These are phyloP conservation scores for Apiotrichum sp. DNA, from an alignment of 1,284 basidiomycete genomes.

Conservation along the genomic window DNA sequence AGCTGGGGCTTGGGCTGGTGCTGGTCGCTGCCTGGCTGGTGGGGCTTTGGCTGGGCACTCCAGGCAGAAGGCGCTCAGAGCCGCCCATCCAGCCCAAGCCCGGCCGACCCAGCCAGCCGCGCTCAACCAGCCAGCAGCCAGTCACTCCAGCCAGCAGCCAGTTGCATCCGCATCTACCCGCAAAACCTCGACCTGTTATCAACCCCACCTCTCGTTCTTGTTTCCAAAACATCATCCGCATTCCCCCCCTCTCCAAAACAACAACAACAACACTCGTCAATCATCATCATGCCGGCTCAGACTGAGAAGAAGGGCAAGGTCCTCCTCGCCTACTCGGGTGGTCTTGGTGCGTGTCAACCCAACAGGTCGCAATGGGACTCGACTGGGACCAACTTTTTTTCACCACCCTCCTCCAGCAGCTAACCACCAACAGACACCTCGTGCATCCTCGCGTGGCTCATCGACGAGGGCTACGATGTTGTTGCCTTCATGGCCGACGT, in stretches of 20 bases:
- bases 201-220: no score
- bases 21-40: no score
- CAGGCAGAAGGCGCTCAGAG: no score
- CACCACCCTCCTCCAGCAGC: background rate
- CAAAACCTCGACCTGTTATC: no score
- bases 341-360: slow-evolving; percentile 65
- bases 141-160: no score
- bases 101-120: no score
- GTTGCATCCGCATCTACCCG: no score
- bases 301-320: slow-evolving; percentile 47
- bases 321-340: slow-evolving; percentile 83
- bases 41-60: no score
- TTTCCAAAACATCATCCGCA: background rate
- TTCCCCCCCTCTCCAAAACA: background rate
- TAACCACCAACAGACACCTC: slow-evolving; percentile 71
- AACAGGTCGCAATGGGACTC: background rate
- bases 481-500: slow-evolving; percentile 99
- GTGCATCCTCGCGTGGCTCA: slow-evolving; percentile 94
- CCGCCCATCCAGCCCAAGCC: no score
- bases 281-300: slow-evolving; percentile 18
- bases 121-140: no score
- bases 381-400: background rate
- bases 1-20: no score
- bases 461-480: slow-evolving; percentile 96
- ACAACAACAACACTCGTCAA: background rate